These are phyloP conservation scores for Capsicum rhomboideum DNA, from an alignment of 257 asterid species.

Conservation along the genomic window DNA sequence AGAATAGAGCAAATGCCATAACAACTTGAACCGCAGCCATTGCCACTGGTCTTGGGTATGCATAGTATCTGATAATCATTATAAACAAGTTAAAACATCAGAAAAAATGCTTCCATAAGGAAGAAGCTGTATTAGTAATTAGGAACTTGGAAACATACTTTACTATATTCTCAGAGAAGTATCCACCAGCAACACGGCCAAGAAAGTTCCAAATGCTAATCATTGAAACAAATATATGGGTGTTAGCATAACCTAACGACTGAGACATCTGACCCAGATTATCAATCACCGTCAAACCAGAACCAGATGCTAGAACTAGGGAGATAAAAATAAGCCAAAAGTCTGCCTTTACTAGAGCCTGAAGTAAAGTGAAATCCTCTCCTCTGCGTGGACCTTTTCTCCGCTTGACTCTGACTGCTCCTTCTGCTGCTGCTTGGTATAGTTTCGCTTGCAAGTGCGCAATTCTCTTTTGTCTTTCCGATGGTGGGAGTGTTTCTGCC, in stretches of 20 bases:
- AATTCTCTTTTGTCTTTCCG: conserved; percentile 29
- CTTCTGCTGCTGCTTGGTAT: conserved; percentile 39
- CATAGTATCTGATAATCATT: conserved; percentile 18
- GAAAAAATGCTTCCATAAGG: not conserved
- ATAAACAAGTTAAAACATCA: not conserved
- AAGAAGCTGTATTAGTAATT: not conserved
- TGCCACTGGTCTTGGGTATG: conserved; percentile 44
- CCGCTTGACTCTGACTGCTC: conserved; percentile 27
- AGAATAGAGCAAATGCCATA: conserved; percentile 31
- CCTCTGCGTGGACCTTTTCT: conserved; percentile 35
- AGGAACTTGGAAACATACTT: conserved; percentile 10
- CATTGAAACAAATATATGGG: conserved; percentile 33
- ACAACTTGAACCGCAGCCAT: conserved; percentile 36
- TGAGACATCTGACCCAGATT: conserved; percentile 37
- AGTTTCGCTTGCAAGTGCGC: conserved; percentile 34
- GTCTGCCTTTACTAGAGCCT: conserved; percentile 37
- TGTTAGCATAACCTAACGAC: conserved; percentile 25
- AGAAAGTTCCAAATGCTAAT: conserved; percentile 38
- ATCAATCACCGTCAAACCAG: conserved; percentile 33
- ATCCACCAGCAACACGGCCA: conserved; percentile 39
- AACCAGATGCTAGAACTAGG: conserved; percentile 31
- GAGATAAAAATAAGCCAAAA: conserved; percentile 35
- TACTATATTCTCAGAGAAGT: conserved; percentile 32
- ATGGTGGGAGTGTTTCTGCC: conserved; percentile 19
- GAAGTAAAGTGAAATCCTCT: conserved; percentile 29